Conservation (phyloP, 805 yeast species). For the Hemisphaericaspora nanyangensis region DNA sequence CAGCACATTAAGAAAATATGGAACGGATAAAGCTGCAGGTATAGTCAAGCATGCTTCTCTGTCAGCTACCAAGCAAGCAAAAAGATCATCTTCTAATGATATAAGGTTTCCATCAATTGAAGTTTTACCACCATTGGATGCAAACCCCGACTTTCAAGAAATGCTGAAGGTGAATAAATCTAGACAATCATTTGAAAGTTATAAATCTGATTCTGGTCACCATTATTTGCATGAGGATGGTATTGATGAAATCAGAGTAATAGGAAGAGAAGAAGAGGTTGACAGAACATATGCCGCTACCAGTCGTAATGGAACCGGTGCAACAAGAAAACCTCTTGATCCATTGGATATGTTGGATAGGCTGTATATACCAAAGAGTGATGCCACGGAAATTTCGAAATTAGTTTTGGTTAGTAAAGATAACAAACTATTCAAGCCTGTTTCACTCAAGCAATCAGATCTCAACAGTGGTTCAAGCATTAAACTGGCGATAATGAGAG, state of each 20-base stretch:
- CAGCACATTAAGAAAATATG: constrained; percentile 38
- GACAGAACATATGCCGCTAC: not conserved
- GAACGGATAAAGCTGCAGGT: constrained; percentile 14
- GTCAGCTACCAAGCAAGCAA: not conserved
- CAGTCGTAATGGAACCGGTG: not conserved
- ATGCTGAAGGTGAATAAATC: not conserved
- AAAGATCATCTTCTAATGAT: not conserved
- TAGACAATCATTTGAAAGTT: not conserved
- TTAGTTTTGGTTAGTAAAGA: constrained; percentile 56
- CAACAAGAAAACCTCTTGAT: constrained; percentile 8
- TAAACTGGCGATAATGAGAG: constrained; percentile 15
- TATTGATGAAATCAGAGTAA: no score
- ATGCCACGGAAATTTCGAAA: not conserved
- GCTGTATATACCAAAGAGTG: constrained; percentile 20
- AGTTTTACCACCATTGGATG: constrained; percentile 2
- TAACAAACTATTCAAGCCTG: constrained; percentile 49
- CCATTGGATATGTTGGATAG: constrained; percentile 15
- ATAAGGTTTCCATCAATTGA: constrained; percentile 1
- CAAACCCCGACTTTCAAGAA: constrained; percentile 2
- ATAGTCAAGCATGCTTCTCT: not conserved
- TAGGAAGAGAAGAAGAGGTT: not conserved
- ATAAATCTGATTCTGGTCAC: not conserved
- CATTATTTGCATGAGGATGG: not conserved
- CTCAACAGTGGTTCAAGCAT: not conserved
- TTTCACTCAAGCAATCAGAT: constrained; percentile 23